A percentile compares a stretch with the other conserved stretches of the same genome.
phyloP scores from a whole-genome alignment of 2,329 filamentous ascomycete genomes.

The Arthrobotrys musiformis region DNA sequence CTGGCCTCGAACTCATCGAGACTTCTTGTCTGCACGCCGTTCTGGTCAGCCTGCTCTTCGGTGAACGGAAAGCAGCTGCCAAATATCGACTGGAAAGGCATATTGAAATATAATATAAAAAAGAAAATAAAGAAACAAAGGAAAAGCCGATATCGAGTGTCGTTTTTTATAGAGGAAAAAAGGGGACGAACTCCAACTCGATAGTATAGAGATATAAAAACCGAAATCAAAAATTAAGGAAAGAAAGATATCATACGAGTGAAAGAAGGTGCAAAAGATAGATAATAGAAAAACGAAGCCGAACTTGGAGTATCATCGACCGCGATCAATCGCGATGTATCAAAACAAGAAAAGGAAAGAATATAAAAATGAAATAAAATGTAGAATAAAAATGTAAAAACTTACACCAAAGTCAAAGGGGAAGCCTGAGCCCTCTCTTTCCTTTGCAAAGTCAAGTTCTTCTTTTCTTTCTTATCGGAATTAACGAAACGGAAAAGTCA shows the following conservation, averaged over 20 bases:
- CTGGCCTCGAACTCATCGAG: slow-evolving; percentile 23
- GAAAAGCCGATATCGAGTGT: background rate
- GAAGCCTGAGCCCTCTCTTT: slow-evolving; percentile 41
- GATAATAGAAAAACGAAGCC: background rate
- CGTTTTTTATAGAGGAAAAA: background rate
- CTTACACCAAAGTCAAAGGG: slow-evolving; percentile 32
- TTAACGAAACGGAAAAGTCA: no score
- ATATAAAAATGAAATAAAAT: background rate
- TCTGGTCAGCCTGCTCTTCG: slow-evolving; percentile 36
- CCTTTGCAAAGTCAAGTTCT: slow-evolving; percentile 35
- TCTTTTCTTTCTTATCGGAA: background rate
- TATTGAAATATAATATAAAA: slow-evolving; percentile 10
- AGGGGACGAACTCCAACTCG: slow-evolving; percentile 25
- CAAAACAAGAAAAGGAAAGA: background rate
- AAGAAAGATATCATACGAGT: slow-evolving; percentile 17
- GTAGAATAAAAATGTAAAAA: background rate
- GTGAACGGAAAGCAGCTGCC: slow-evolving; percentile 52
- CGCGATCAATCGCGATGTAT: no score
- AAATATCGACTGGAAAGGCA: slow-evolving; percentile 48
- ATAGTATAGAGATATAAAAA: slow-evolving; percentile 9
- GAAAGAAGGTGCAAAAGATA: slow-evolving; percentile 6
- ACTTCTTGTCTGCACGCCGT: slow-evolving; percentile 24
- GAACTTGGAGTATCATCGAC: slow-evolving; percentile 1
- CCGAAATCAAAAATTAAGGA: slow-evolving; percentile 17
- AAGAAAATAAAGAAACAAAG: slow-evolving; percentile 26